phyloP scores from a whole-genome alignment of 2,329 filamentous ascomycete species.

The Aspergillus eucalypticola region DNA sequence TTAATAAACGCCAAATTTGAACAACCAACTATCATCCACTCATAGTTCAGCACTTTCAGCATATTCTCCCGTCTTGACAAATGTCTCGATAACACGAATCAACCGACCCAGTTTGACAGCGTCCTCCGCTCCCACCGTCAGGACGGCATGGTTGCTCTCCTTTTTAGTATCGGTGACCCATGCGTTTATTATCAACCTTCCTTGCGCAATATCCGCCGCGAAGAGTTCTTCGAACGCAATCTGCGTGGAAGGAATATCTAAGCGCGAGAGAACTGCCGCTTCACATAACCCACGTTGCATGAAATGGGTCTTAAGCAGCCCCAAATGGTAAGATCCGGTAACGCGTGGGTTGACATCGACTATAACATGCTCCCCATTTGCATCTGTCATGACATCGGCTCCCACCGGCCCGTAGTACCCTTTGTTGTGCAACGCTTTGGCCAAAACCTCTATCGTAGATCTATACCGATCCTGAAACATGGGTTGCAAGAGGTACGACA shows the following conservation, averaged over 20 bases:
- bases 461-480: background rate
- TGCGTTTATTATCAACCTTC: conserved; percentile 1
- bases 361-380: background rate
- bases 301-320: conserved; percentile 7
- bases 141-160: background rate
- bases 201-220: background rate
- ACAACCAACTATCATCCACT: background rate
- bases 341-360: conserved; percentile 12
- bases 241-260: background rate
- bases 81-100: background rate
- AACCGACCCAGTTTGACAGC: background rate
- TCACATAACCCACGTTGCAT: background rate
- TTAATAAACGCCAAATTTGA: background rate
- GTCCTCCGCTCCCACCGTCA: conserved; percentile 3
- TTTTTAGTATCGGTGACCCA: background rate
- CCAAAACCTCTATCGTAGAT: background rate
- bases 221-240: background rate
- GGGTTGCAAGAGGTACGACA: background rate
- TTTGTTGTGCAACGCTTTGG: background rate
- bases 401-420: conserved; percentile 11
- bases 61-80: background rate
- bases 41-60: background rate
- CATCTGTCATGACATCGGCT: conserved; percentile 6
- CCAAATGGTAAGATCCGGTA: conserved; percentile 7
- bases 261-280: background rate